These are phyloP conservation scores for Geranomyces variabilis DNA, from an alignment of 192 early-diverging fungal species.

Conservation along the genomic window DNA sequence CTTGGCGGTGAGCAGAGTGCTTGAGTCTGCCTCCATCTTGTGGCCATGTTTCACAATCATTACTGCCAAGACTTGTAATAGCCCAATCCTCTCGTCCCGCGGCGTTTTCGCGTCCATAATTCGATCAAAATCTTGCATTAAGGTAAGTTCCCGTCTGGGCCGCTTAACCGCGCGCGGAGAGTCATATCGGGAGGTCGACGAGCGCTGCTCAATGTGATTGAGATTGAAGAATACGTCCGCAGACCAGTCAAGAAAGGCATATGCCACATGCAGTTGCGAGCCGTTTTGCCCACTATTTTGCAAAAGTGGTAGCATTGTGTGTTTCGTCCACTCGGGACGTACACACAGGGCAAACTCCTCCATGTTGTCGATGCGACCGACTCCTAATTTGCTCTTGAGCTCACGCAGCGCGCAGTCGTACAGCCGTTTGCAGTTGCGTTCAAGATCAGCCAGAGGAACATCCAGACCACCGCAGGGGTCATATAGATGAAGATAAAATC, in stretches of 20 bases:
- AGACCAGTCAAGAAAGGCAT: slow-evolving; percentile 11
- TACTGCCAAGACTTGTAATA: slow-evolving; percentile 21
- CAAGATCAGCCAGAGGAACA: background rate
- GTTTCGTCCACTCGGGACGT: background rate
- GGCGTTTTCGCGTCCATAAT: background rate
- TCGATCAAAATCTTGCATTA: slow-evolving; percentile 16
- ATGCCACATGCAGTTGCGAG: background rate
- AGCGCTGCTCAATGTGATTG: background rate
- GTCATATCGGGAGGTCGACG: background rate
- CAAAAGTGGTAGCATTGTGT: background rate
- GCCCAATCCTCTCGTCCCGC: slow-evolving; percentile 12
- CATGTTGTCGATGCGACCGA: slow-evolving; percentile 9
- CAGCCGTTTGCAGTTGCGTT: background rate
- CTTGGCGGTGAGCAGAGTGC: background rate
- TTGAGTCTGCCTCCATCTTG: background rate
- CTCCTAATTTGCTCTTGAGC: slow-evolving; percentile 12
- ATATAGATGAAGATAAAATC: slow-evolving; percentile 23
- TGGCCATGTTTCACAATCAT: background rate
- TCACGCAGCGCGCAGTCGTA: slow-evolving; percentile 20
- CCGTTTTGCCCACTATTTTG: background rate
- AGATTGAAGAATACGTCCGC: slow-evolving; percentile 18
- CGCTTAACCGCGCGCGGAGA: slow-evolving; percentile 11
- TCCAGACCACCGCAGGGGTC: background rate
- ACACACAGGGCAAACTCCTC: background rate
- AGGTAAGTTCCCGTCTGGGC: background rate